Evolutionary conservation across 192 early-diverging fungal species (phyloP), one percentile per base, ranked within the genome.

Genomic region (Backusella psychrophila): DNA sequence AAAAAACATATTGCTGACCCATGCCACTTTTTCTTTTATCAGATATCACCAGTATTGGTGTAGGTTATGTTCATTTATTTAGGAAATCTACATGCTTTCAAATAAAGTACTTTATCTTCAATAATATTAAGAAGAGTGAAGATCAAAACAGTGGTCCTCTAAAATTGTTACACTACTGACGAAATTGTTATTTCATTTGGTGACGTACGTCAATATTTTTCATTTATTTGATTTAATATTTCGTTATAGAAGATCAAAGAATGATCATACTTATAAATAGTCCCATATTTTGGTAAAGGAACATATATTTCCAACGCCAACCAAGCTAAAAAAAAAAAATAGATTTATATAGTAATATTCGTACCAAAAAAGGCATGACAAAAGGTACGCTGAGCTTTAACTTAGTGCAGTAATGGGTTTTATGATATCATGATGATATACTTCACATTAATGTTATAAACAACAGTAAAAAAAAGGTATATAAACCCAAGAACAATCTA

Each of bases 341-440:
- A 0, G 8, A 63, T 12, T 23, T 29, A 63, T 29, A 59, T 0
- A 12, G 8, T 63, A 63, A 12, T 14, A 29, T 4, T 26, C 2
- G 9, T 29, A 12, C 56, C 56, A 63, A 14, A 63, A 63, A 63
- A 23, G 56, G 56, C 11, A 29, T 29, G 56, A 29, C 56, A 63
- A 21, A 56, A 29, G 3, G 19, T 29, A 12, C 26, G 29, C 26
- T 63, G 26, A 63, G 4, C 9, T 63, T 63, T 23, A 63, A 14
- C 4, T 63, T 29, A 23, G 1, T 4, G 1, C 26, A 29, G 56
- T 29, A 12, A 63, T 2, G 23, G 3, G 4, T 63, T 63, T 4
- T 4, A 63, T 63, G 56, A 63, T 63, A 63, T 63, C 56, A 63
- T 63, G 23, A 14, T 59, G 56, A 59, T 59, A 59, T 59, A 59